Percentiles rank a stretch among this genome's conserved stretches.
Conservation (phyloP, 139 green algal species). For the Chlamydomonas eustigma region DNA sequence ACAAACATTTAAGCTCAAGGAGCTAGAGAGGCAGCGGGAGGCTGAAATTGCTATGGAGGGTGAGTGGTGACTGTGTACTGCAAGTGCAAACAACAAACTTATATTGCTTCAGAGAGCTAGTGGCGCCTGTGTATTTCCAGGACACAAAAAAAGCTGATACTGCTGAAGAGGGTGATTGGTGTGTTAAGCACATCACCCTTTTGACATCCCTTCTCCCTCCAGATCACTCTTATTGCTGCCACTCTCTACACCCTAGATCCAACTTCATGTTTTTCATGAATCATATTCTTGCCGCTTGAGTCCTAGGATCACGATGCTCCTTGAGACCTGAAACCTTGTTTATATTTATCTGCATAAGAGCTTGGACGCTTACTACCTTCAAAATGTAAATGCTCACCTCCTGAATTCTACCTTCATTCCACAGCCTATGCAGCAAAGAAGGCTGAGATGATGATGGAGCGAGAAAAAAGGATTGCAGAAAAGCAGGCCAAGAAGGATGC, state of each 20-base stretch:
- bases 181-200: neutral
- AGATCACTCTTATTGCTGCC: neutral
- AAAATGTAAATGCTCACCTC: neutral
- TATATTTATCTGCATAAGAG: neutral
- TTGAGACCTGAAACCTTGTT: neutral
- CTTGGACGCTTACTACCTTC: too few species aligned
- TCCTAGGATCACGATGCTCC: neutral
- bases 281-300: too few species aligned
- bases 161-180: neutral
- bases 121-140: neutral
- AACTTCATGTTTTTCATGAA: neutral
- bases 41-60: slow-evolving; percentile 10
- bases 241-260: neutral
- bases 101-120: neutral
- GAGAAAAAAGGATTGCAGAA: slow-evolving; percentile 38
- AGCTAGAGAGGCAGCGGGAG: slow-evolving; percentile 18
- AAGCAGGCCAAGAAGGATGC: slow-evolving; percentile 41
- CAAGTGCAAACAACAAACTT: too few species aligned
- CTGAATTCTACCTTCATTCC: neutral
- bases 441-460: slow-evolving; percentile 38
- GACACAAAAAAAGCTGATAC: neutral
- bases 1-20: slow-evolving; percentile 10
- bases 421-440: slow-evolving; percentile 50
- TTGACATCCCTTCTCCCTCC: neutral
- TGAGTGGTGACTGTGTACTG: neutral